A percentile compares a stretch with the other conserved stretches of the same genome.
Conservation (phyloP, 148 eudicot species). For the Talinum fruticosum region DNA sequence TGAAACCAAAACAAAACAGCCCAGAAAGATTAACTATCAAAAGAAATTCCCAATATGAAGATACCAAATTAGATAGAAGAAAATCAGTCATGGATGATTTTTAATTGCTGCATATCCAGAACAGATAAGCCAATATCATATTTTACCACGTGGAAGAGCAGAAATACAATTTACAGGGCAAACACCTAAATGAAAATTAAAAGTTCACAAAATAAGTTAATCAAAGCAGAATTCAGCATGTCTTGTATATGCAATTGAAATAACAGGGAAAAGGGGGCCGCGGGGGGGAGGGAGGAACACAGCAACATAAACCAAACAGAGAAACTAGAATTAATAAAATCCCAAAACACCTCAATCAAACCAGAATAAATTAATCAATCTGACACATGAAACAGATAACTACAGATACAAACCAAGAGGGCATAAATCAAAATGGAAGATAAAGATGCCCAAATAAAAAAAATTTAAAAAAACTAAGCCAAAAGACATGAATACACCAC, state of each 20-base stretch:
- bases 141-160: too few relatives aligned
- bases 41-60: not conserved
- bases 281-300: too few relatives aligned
- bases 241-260: too few relatives aligned
- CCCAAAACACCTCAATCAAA: slow-evolving; percentile 4
- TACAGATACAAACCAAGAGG: too few relatives aligned
- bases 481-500: too few relatives aligned
- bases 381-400: too few relatives aligned
- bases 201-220: not conserved
- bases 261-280: not conserved
- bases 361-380: not conserved
- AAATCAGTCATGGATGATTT: not conserved
- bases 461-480: too few relatives aligned
- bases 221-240: not conserved
- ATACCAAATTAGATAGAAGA: not conserved
- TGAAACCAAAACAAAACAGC: slow-evolving; percentile 7
- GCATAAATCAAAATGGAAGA: too few relatives aligned
- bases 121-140: not conserved
- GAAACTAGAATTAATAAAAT: not conserved
- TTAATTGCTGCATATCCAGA: not conserved
- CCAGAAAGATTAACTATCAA: not conserved
- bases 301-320: not conserved
- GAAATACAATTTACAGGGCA: not conserved
- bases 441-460: too few relatives aligned
- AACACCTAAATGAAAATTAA: not conserved